These are phyloP conservation scores for Kodamaea alishanica DNA, from an alignment of 1,139 yeast genomes.

Conservation along the genomic window DNA sequence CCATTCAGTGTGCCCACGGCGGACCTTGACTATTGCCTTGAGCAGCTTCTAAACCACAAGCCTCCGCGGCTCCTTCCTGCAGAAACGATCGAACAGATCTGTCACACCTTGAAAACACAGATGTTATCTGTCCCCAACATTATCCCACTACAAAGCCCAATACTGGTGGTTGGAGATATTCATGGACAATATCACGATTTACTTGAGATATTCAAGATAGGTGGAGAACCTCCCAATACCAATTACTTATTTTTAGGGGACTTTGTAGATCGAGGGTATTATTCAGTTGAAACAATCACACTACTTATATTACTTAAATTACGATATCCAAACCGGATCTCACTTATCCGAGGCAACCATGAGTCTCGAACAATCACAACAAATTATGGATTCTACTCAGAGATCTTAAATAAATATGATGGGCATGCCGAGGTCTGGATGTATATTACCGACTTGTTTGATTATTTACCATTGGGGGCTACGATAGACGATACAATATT, in stretches of 20 bases:
- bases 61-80: slow-evolving; percentile 46
- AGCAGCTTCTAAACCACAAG: slow-evolving; percentile 39
- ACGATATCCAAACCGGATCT: slow-evolving; percentile 80
- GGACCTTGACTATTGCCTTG: slow-evolving; percentile 45
- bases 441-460: slow-evolving; percentile 87
- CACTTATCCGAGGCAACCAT: slow-evolving; percentile 87
- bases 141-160: slow-evolving; percentile 77
- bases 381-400: slow-evolving; percentile 93
- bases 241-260: slow-evolving; percentile 92
- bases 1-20: slow-evolving; percentile 31
- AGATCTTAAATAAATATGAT: slow-evolving; percentile 79
- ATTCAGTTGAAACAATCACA: slow-evolving; percentile 88
- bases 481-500: slow-evolving; percentile 91
- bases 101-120: slow-evolving; percentile 42
- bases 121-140: slow-evolving; percentile 57
- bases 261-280: slow-evolving; percentile 86
- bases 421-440: slow-evolving; percentile 84
- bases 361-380: slow-evolving; percentile 96
- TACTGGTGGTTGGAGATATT: slow-evolving; percentile 97
- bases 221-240: slow-evolving; percentile 91
- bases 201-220: slow-evolving; percentile 85
- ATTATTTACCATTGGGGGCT: slow-evolving; percentile 84
- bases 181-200: slow-evolving; percentile 97
- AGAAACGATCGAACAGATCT: slow-evolving; percentile 38
- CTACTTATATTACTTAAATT: slow-evolving; percentile 78